Percentiles rank a stretch among this genome's conserved stretches.
These are phyloP conservation scores for Backusella morwellensis DNA, from an alignment of 192 early-diverging fungal species.

Conservation along the genomic window DNA sequence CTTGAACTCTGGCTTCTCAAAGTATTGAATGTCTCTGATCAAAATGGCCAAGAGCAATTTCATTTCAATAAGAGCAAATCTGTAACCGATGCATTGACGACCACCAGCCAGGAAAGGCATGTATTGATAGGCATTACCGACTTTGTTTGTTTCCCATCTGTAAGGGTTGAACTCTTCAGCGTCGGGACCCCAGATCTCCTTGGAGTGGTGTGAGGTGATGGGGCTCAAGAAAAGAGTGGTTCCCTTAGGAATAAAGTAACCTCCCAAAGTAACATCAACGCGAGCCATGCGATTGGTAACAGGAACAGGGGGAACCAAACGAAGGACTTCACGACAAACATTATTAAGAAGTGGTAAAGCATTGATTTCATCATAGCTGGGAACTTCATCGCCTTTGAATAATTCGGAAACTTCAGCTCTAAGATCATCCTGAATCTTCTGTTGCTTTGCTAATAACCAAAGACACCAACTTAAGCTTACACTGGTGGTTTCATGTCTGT, in stretches of 20 bases:
- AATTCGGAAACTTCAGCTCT: constrained; percentile 46
- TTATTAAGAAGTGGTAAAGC: constrained; percentile 46
- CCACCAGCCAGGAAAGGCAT: constrained; percentile 53
- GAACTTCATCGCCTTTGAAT: constrained; percentile 31
- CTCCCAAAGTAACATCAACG: constrained; percentile 38
- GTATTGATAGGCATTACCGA: constrained; percentile 34
- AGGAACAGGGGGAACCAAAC: constrained; percentile 53
- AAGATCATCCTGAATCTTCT: constrained; percentile 39
- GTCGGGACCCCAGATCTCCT: constrained; percentile 47
- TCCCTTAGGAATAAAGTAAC: constrained; percentile 49
- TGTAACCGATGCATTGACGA: constrained; percentile 55
- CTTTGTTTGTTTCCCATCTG: constrained; percentile 44
- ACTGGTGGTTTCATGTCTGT: constrained; percentile 54
- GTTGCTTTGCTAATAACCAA: constrained; percentile 46
- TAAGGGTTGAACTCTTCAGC: constrained; percentile 50
- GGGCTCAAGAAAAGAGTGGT: constrained; percentile 40
- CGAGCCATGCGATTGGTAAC: constrained; percentile 38
- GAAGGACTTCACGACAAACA: constrained; percentile 50
- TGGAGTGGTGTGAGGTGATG: constrained; percentile 38
- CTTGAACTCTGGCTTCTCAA: constrained; percentile 40
- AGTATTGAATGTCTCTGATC: constrained; percentile 38
- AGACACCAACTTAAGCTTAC: constrained; percentile 49
- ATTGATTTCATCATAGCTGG: constrained; percentile 49
- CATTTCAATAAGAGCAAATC: constrained; percentile 55
- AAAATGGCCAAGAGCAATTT: constrained; percentile 53